phyloP scores from a whole-genome alignment of 257 asterid genomes.

The Paulownia fortunei region DNA sequence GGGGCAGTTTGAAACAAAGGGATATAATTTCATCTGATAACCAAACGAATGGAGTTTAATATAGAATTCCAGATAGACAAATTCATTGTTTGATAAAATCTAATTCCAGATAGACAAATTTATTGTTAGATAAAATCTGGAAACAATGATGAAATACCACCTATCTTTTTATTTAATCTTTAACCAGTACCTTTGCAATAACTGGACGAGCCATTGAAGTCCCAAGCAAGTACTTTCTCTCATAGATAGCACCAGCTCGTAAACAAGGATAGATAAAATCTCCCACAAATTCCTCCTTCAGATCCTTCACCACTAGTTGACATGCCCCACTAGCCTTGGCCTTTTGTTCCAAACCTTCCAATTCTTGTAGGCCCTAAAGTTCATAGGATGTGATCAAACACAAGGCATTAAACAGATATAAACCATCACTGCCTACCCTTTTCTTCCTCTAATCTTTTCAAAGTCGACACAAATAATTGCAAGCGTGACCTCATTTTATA shows the following conservation, averaged over 20 bases:
- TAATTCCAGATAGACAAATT: background rate
- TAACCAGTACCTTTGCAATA: constrained; percentile 81
- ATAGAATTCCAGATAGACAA: too few species aligned
- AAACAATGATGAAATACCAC: background rate
- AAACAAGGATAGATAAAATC: constrained; percentile 93
- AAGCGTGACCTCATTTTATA: constrained; percentile 14
- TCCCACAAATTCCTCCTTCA: constrained; percentile 91
- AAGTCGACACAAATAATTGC: background rate
- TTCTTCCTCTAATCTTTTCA: background rate
- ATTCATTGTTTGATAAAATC: too few species aligned
- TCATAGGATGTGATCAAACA: constrained; percentile 17
- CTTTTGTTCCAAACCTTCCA: constrained; percentile 93
- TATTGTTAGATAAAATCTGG: background rate
- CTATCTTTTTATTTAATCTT: background rate
- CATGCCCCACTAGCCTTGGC: constrained; percentile 99
- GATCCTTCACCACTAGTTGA: constrained; percentile 91
- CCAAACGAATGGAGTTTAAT: background rate
- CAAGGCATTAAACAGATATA: background rate
- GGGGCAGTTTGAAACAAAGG: background rate
- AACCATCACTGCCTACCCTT: constrained; percentile 3
- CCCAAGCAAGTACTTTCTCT: constrained; percentile 92
- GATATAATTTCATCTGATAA: background rate
- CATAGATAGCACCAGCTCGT: constrained; percentile 94
- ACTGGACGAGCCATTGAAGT: constrained; percentile 99
- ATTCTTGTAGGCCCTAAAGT: constrained; percentile 79